These are phyloP conservation scores for Citrus reticulata DNA, from an alignment of 345 rosid species.

Conservation along the genomic window DNA sequence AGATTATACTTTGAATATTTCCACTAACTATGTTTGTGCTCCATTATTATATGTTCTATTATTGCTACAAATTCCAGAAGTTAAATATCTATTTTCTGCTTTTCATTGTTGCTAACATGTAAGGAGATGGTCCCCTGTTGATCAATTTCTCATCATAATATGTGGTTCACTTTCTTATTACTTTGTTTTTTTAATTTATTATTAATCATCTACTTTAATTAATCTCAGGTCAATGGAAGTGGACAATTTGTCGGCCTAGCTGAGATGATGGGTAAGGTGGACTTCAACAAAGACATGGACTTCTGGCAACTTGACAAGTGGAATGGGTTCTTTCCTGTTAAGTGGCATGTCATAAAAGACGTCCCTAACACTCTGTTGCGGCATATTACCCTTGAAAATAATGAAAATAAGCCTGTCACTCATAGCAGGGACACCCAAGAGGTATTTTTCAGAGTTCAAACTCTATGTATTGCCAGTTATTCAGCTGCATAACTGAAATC, in stretches of 20 bases:
- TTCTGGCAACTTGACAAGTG: constrained; percentile 85
- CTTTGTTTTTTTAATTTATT: background rate
- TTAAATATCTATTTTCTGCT: no score
- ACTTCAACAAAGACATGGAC: constrained; percentile 67
- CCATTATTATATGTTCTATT: background rate
- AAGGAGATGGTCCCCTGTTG: background rate
- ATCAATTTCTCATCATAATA: background rate
- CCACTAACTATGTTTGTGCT: background rate
- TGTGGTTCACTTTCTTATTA: background rate
- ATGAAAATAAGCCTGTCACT: constrained; percentile 62
- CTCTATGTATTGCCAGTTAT: background rate
- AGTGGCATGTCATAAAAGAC: constrained; percentile 77
- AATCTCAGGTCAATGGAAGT: constrained; percentile 73
- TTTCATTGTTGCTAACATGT: no score
- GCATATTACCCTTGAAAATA: constrained; percentile 66
- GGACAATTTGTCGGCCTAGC: constrained; percentile 84
- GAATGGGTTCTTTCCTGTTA: constrained; percentile 74
- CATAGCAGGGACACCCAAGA: constrained; percentile 79
- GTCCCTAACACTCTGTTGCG: constrained; percentile 59
- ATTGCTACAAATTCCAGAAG: no score
- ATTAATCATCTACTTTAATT: background rate
- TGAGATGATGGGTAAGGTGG: constrained; percentile 73
- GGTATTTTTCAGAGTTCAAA: constrained; percentile 24
- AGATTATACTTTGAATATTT: background rate
- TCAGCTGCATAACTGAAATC: background rate